These are phyloP conservation scores for Nyctanthes arbortristis DNA, from an alignment of 257 asterid species.

Conservation along the genomic window DNA sequence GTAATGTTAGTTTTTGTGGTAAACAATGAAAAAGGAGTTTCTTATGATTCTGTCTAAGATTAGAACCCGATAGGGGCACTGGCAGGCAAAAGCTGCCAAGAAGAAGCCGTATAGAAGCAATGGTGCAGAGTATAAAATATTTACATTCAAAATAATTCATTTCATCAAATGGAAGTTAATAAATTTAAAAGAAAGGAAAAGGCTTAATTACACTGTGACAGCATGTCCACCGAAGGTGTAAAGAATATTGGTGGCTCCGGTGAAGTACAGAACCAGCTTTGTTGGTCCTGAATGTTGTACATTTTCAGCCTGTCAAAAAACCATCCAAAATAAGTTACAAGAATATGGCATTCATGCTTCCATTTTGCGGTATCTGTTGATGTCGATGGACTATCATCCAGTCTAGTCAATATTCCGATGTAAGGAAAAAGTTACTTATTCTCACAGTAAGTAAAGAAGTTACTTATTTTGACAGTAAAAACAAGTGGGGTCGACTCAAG, in stretches of 20 bases:
- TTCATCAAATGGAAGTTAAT: neutral
- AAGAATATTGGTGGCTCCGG: conserved; percentile 30
- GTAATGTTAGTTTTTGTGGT: neutral
- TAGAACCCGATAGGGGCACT: conserved; percentile 42
- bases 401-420: neutral
- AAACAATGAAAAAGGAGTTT: conserved; percentile 33
- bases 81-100: conserved; percentile 79
- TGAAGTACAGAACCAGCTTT: conserved; percentile 28
- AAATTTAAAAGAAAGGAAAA: neutral
- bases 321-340: neutral
- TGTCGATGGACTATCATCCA: too few species aligned
- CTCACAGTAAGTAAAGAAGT: too few species aligned
- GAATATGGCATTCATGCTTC: neutral
- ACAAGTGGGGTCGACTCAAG: too few species aligned
- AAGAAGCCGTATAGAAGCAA: conserved; percentile 51
- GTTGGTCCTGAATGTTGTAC: conserved; percentile 30
- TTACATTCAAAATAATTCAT: conserved; percentile 2
- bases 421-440: neutral
- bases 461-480: too few species aligned
- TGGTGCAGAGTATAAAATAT: conserved; percentile 3
- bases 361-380: too few species aligned
- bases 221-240: conserved; percentile 37
- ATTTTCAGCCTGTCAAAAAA: conserved; percentile 17
- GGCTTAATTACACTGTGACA: conserved; percentile 36
- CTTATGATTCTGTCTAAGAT: conserved; percentile 48